These are phyloP conservation scores for Chalciporus chontae DNA, from an alignment of 768 basidiomycete genomes.

Conservation along the genomic window DNA sequence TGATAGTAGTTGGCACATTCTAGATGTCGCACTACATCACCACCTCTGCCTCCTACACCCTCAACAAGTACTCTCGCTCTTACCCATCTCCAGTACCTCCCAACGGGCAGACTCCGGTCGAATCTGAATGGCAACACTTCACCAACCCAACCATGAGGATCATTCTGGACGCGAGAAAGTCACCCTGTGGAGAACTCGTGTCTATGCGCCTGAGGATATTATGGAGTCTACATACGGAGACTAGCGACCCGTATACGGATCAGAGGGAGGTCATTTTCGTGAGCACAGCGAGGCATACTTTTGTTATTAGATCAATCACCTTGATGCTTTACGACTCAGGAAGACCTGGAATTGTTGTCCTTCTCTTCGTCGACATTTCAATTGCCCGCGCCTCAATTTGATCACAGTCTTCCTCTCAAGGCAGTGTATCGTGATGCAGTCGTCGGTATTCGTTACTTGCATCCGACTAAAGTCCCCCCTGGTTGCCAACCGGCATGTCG, in stretches of 20 bases:
- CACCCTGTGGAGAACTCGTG: constrained; percentile 47
- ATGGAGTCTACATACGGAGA: constrained; percentile 51
- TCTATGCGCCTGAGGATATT: constrained; percentile 63
- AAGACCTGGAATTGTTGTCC: constrained; percentile 71
- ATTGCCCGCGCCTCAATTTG: constrained; percentile 29
- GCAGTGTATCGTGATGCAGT: constrained; percentile 73
- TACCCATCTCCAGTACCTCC: constrained; percentile 36
- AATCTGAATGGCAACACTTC: constrained; percentile 75
- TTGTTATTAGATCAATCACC: background rate
- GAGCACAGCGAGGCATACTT: constrained; percentile 26
- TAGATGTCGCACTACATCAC: constrained; percentile 42
- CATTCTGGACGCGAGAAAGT: constrained; percentile 56
- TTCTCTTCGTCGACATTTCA: constrained; percentile 49
- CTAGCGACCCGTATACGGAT: constrained; percentile 36
- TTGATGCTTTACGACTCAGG: constrained; percentile 40
- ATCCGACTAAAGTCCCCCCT: constrained; percentile 37
- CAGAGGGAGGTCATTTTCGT: constrained; percentile 66
- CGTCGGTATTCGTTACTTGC: constrained; percentile 73
- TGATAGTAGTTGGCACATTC: too few relatives aligned
- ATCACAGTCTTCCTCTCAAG: constrained; percentile 68
- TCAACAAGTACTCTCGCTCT: constrained; percentile 67
- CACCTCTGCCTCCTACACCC: constrained; percentile 51
- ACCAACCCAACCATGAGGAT: constrained; percentile 65
- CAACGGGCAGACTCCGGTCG: constrained; percentile 18
- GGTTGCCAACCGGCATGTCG: constrained; percentile 31